Conservation (phyloP, 345 rosid genomes). For the Toxicodendron radicans region DNA sequence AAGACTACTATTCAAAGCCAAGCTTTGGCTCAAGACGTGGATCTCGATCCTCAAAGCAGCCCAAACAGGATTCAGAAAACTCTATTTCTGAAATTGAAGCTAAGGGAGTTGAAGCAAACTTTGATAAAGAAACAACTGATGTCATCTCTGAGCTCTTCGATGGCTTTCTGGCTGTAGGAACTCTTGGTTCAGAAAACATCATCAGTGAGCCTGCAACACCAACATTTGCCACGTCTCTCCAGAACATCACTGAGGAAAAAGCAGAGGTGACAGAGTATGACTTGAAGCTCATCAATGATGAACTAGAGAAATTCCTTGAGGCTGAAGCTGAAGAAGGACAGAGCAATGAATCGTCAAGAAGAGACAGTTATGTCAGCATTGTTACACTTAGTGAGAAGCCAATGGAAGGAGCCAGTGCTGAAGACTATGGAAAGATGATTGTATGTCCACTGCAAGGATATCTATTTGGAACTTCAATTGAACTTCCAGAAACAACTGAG, state of each 20-base stretch:
- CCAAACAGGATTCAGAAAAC: constrained; percentile 42
- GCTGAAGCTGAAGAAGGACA: constrained; percentile 73
- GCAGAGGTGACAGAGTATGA: constrained; percentile 62
- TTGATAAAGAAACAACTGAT: constrained; percentile 35
- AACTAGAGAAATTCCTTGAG: constrained; percentile 77
- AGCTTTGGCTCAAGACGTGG: constrained; percentile 44
- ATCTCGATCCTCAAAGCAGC: constrained; percentile 30
- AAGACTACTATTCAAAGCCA: constrained; percentile 36
- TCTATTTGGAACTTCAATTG: constrained; percentile 64
- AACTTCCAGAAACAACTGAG: constrained; percentile 54
- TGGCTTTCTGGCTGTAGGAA: constrained; percentile 90
- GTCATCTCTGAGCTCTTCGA: constrained; percentile 55
- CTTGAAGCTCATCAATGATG: constrained; percentile 56
- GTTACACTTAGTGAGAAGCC: constrained; percentile 56
- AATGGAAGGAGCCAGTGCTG: constrained; percentile 38
- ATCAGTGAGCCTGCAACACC: constrained; percentile 66
- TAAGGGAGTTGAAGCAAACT: constrained; percentile 24
- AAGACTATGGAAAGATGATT: constrained; percentile 44
- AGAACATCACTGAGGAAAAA: constrained; percentile 39
- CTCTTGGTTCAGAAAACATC: constrained; percentile 64
- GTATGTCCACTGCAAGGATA: constrained; percentile 80
- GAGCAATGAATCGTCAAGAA: constrained; percentile 54
- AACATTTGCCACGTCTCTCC: constrained; percentile 54
- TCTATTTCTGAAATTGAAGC: constrained; percentile 34
- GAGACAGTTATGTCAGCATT: constrained; percentile 64